Evolutionary conservation across 371 early-diverging fungal genomes (phyloP).

Genomic region (Blakeslea trispora): DNA sequence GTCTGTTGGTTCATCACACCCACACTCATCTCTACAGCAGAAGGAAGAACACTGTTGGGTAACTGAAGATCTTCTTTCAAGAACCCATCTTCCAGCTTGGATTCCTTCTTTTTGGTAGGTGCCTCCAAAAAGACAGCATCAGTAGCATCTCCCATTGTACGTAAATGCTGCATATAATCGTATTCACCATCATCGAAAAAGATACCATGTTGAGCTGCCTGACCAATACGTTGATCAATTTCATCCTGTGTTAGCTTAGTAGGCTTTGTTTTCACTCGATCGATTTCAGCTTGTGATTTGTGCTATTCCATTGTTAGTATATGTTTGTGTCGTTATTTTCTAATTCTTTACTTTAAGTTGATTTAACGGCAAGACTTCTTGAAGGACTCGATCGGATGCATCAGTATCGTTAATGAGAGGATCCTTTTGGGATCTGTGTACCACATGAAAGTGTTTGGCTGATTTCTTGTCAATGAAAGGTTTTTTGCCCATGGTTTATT

Average conservation of each 20-base stretch:
- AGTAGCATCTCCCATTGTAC: constrained; percentile 84
- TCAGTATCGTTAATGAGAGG: constrained; percentile 84
- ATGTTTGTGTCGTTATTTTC: neutral
- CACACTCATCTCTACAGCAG: constrained; percentile 57
- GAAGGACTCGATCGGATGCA: constrained; percentile 81
- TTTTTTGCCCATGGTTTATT: constrained; percentile 67
- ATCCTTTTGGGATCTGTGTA: constrained; percentile 96
- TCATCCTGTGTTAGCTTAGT: constrained; percentile 48
- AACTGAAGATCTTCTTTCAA: constrained; percentile 46
- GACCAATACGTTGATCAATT: constrained; percentile 58
- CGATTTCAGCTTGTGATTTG: constrained; percentile 47
- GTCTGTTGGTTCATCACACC: constrained; percentile 47
- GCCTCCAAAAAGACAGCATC: constrained; percentile 84
- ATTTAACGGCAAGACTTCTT: constrained; percentile 74
- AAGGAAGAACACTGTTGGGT: constrained; percentile 79
- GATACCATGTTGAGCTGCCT: constrained; percentile 85
- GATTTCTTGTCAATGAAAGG: constrained; percentile 86
- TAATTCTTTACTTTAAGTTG: constrained; percentile 55
- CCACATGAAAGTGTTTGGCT: constrained; percentile 86
- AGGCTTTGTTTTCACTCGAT: constrained; percentile 35
- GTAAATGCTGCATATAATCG: constrained; percentile 93
- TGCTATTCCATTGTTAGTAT: constrained; percentile 20
- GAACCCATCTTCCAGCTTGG: constrained; percentile 26
- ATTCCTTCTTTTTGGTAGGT: constrained; percentile 46
- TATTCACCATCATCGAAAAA: constrained; percentile 87